phyloP scores from a whole-genome alignment of 2,329 filamentous ascomycete species.

The Aspergillus thermomutatus region DNA sequence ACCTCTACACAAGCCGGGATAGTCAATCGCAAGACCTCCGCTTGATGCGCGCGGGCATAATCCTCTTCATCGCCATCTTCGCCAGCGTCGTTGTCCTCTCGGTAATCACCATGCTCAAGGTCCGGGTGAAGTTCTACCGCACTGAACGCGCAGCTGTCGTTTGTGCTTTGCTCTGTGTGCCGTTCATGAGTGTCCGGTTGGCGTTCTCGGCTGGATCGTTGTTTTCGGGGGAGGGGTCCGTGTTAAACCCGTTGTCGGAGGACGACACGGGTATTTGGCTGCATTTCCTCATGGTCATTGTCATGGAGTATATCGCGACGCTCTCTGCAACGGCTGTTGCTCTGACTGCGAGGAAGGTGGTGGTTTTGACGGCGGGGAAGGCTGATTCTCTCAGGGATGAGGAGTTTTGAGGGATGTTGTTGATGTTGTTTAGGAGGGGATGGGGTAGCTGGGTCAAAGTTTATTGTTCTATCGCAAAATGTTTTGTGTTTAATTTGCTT shows the following conservation, averaged over 20 bases:
- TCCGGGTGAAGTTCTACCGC: constrained; percentile 9
- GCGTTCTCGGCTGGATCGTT: constrained; percentile 12
- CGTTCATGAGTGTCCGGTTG: constrained; percentile 12
- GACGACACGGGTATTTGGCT: constrained; percentile 11
- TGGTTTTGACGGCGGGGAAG: constrained; percentile 8
- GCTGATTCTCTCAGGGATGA: constrained; percentile 7
- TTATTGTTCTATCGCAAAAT: no score
- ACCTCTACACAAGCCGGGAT: constrained; percentile 10
- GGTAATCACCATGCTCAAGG: constrained; percentile 10
- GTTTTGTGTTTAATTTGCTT: no score
- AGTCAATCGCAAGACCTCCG: constrained; percentile 8
- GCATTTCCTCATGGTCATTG: constrained; percentile 16
- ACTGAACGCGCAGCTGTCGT: constrained; percentile 11
- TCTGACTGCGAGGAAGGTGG: constrained; percentile 11
- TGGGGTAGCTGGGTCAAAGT: no score
- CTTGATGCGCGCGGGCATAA: constrained; percentile 13
- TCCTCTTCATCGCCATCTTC: constrained; percentile 11
- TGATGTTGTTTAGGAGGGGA: neutral
- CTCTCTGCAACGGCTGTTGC: constrained; percentile 11
- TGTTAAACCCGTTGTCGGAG: constrained; percentile 9
- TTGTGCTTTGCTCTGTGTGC: constrained; percentile 11
- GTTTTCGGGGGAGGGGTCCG: constrained; percentile 10
- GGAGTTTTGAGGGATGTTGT: constrained; percentile 5
- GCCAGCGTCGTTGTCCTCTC: constrained; percentile 5
- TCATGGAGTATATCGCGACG: constrained; percentile 14